phyloP scores from a whole-genome alignment of 306 rosid genomes.

The Dicorynia guianensis region DNA sequence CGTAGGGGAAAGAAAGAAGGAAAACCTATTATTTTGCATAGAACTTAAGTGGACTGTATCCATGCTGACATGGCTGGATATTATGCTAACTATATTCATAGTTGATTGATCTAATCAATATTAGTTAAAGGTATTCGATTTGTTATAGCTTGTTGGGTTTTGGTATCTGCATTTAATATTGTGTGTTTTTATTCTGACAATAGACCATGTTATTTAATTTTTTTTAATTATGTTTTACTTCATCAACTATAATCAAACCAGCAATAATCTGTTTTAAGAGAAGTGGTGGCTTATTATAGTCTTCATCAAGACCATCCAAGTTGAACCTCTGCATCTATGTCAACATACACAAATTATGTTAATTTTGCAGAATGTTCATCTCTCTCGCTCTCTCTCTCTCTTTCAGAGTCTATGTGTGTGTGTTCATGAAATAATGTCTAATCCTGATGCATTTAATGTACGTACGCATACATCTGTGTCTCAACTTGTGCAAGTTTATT shows the following conservation, averaged over 20 bases:
- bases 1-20: neutral
- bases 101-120: slow-evolving; percentile 1
- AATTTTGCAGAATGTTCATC: neutral
- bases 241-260: neutral
- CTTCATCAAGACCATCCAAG: neutral
- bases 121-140: slow-evolving; percentile 14
- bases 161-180: slow-evolving; percentile 19
- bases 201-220: slow-evolving; percentile 1
- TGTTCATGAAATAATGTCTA: slow-evolving; percentile 28
- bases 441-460: neutral
- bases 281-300: slow-evolving; percentile 1
- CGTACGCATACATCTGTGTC: neutral
- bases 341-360: neutral
- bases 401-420: no score
- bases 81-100: neutral
- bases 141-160: slow-evolving; percentile 6
- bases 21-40: no score
- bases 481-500: slow-evolving; percentile 2
- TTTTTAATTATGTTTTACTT: neutral
- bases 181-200: slow-evolving; percentile 19
- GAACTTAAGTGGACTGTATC: neutral
- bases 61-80: neutral
- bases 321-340: slow-evolving; percentile 20
- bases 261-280: neutral
- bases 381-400: no score